These are phyloP conservation scores for Mycena latifolia DNA, from an alignment of 768 basidiomycete genomes.

Conservation along the genomic window DNA sequence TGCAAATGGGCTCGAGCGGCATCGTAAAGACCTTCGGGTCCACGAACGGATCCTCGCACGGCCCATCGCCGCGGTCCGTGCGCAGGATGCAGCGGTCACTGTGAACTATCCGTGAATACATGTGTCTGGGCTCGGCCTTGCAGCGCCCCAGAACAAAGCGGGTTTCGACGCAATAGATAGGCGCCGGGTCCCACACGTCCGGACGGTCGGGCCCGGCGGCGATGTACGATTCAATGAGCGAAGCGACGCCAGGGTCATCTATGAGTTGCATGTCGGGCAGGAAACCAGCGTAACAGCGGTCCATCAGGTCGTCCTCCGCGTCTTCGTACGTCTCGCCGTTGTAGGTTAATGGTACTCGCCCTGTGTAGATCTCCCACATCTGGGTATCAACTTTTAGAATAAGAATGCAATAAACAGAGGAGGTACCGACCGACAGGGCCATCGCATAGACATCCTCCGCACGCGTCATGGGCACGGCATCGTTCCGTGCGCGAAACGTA, in stretches of 20 bases:
- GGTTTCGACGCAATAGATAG: no score
- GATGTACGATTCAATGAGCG: not conserved
- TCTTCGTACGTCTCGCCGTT: not conserved
- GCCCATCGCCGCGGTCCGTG: not conserved
- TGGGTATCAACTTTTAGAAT: not conserved
- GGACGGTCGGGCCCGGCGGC: not conserved
- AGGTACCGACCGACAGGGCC: not conserved
- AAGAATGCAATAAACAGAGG: not conserved
- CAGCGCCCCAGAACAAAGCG: no score
- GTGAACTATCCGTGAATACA: constrained; percentile 4
- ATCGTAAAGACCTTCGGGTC: constrained; percentile 1
- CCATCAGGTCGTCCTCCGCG: not conserved
- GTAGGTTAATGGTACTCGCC: not conserved
- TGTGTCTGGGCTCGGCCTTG: no score
- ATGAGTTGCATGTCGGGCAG: constrained; percentile 9
- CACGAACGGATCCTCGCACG: constrained; percentile 3
- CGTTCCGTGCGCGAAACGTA: not conserved
- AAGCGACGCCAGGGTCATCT: not conserved
- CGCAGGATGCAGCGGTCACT: not conserved
- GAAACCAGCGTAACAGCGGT: not conserved
- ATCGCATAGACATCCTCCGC: constrained; percentile 14
- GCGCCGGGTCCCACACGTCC: no score
- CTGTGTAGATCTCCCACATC: constrained; percentile 16
- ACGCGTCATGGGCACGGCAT: constrained; percentile 2
- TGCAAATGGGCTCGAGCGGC: constrained; percentile 1